Conservation (phyloP, 495 filamentous ascomycete species). For the Penicillium chermesinum region DNA sequence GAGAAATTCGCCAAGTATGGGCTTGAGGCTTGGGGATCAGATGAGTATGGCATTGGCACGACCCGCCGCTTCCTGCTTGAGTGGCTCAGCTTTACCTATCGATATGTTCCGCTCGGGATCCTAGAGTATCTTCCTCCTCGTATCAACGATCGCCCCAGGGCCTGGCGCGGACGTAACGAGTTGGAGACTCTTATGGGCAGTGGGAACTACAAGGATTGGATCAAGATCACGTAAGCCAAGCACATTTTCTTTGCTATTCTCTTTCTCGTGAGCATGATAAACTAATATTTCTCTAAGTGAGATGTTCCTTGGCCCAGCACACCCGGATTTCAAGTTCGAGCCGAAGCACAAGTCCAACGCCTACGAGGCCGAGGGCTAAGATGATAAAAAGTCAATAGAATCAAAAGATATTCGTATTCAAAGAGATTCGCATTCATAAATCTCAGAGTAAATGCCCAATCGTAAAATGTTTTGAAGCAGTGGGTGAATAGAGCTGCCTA, state of each 20-base stretch:
- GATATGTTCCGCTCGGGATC: slow-evolving; percentile 87
- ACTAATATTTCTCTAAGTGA: slow-evolving; percentile 54
- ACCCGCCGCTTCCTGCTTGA: slow-evolving; percentile 89
- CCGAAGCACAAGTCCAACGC: slow-evolving; percentile 97
- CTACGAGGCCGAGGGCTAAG: slow-evolving; percentile 62
- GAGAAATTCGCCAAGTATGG: slow-evolving; percentile 88
- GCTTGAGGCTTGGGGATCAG: slow-evolving; percentile 87
- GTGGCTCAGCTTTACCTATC: slow-evolving; percentile 86
- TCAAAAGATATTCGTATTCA: no score
- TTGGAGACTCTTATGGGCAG: slow-evolving; percentile 87
- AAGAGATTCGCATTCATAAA: neutral
- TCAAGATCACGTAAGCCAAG: slow-evolving; percentile 95
- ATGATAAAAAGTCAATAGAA: neutral
- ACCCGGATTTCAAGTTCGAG: slow-evolving; percentile 85
- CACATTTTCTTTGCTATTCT: neutral
- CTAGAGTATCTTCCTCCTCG: slow-evolving; percentile 80
- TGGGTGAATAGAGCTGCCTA: neutral
- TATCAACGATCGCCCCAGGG: slow-evolving; percentile 82
- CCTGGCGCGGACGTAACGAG: slow-evolving; percentile 77
- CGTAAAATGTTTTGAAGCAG: no score
- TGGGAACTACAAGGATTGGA: slow-evolving; percentile 91
- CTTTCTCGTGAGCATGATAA: neutral
- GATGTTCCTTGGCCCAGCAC: slow-evolving; percentile 93
- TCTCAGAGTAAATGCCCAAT: neutral
- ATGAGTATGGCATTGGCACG: slow-evolving; percentile 84